Evolutionary conservation across 805 yeast species (phyloP).

Genomic region (Ogataea henricii): DNA sequence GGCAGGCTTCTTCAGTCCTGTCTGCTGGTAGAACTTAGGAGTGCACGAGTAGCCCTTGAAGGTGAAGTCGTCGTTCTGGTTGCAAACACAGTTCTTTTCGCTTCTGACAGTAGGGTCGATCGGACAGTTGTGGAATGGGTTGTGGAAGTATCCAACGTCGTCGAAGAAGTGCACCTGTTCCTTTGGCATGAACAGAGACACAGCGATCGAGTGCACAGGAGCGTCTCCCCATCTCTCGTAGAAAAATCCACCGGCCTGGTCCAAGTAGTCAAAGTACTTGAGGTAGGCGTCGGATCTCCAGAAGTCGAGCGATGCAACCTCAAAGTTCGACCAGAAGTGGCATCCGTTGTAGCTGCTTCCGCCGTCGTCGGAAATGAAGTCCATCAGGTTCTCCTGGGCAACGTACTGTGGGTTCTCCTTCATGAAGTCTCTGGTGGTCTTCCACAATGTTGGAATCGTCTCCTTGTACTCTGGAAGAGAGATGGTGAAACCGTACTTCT

Average conservation of each 20-base stretch:
- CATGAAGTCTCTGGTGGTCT: slow-evolving; percentile 49
- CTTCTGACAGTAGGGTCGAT: slow-evolving; percentile 31
- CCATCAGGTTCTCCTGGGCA: slow-evolving; percentile 51
- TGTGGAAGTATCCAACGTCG: slow-evolving; percentile 74
- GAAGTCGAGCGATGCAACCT: slow-evolving; percentile 70
- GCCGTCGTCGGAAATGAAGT: slow-evolving; percentile 62
- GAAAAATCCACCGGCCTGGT: slow-evolving; percentile 73
- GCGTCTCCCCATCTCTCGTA: slow-evolving; percentile 96
- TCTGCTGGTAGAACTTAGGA: slow-evolving; percentile 31
- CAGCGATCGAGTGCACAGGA: slow-evolving; percentile 80
- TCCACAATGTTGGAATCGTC: slow-evolving; percentile 63
- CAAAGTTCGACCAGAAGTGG: slow-evolving; percentile 84
- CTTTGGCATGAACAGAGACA: slow-evolving; percentile 57
- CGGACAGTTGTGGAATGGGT: slow-evolving; percentile 49
- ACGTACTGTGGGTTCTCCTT: slow-evolving; percentile 43
- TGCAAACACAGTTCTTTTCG: slow-evolving; percentile 40
- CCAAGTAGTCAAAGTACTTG: slow-evolving; percentile 62
- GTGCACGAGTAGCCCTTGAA: slow-evolving; percentile 40
- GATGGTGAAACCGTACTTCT: slow-evolving; percentile 76
- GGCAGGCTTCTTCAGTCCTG: slow-evolving; percentile 28
- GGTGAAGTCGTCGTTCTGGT: slow-evolving; percentile 41
- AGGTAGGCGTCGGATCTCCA: slow-evolving; percentile 61
- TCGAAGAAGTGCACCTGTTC: slow-evolving; percentile 68
- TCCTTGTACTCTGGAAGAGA: slow-evolving; percentile 61
- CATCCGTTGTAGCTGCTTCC: slow-evolving; percentile 72